Base-by-base conservation (phyloP, 2,329 filamentous ascomycete species). In the Pseudogymnoascus sp. region DNA sequence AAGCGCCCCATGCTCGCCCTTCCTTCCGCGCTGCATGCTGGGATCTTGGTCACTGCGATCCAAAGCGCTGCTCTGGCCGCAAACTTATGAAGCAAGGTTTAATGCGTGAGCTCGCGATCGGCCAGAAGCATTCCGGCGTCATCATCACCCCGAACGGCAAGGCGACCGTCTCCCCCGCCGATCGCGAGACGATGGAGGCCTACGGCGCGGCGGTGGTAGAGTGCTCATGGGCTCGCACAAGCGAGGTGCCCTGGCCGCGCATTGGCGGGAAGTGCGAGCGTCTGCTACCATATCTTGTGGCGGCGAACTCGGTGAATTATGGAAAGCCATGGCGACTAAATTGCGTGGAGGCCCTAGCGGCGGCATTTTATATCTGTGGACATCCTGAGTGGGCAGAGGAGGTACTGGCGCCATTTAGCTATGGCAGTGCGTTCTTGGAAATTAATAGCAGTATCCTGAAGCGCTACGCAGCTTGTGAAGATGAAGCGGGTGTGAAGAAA, bases 31-130 rank as follows among this genome's bases (percentile, higher is more conserved):
- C 94, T 59, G 94, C 93, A 64, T 97, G 93, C 75, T 99, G 94
- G 94, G 94, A 99, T 72, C 82, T 99, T 35, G 93, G 92, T 65
- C 94, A 99, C 78, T 99, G 94, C 79, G 94, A 99, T 72, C 91
- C 93, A 7, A 97, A 97, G 76, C 83, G 93, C 69, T 99, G 94
- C 77, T 97, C 92, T 0, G 94, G 94, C 33, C 99, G 99, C 79
- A 87, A 91, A 66, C 83, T 99, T 35, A 96, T 99, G 83, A 87
- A 88, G 66, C 83, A 95, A 62, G 93, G 93, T 2, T 80, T 97
- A 71, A 97, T 99, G 91, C 88, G 94, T 68, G 90, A 96, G 71
- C 82, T 99, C 61, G 86, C 93, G 70, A 81, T 97, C 62, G 94
- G 94, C 61, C 92, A 97, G 76, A 92, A 93, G 69, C 92, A 94